Conservation (phyloP, 2,329 filamentous ascomycete species). For the Pseudocercospora macadamiae region DNA sequence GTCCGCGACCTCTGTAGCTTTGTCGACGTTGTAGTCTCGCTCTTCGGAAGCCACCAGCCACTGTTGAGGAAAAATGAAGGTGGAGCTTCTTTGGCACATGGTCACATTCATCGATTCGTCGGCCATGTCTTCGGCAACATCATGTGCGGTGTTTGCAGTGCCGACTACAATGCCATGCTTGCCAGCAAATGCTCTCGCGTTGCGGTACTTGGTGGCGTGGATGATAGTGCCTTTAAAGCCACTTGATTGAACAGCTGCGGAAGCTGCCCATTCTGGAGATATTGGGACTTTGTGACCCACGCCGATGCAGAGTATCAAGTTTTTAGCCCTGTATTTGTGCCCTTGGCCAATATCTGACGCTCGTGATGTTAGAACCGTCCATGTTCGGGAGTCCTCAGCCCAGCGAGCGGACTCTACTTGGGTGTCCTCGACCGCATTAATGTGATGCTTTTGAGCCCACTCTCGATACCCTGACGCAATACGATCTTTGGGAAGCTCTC, state of each 20-base stretch:
- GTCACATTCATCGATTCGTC: conserved; percentile 47
- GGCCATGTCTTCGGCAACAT: conserved; percentile 54
- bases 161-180: conserved; percentile 53
- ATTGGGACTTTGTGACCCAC: conserved; percentile 33
- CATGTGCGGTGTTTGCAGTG: conserved; percentile 54
- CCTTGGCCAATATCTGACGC: neutral
- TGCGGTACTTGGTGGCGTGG: conserved; percentile 43
- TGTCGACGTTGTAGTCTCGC: conserved; percentile 26
- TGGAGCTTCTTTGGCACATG: conserved; percentile 51
- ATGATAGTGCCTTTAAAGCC: conserved; percentile 43
- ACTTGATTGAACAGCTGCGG: conserved; percentile 40
- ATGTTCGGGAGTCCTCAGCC: conserved; percentile 41
- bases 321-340: conserved; percentile 21
- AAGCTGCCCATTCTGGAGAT: conserved; percentile 28
- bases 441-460: conserved; percentile 42
- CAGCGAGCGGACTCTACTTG: conserved; percentile 43
- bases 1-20: conserved; percentile 26
- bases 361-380: conserved; percentile 36
- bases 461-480: conserved; percentile 44
- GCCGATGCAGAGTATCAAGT: conserved; percentile 42
- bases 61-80: conserved; percentile 43
- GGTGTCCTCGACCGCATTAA: conserved; percentile 46
- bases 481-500: conserved; percentile 35
- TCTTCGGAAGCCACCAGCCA: conserved; percentile 26
- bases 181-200: conserved; percentile 39